Percentiles rank a stretch among this genome's conserved stretches.
phyloP scores from a whole-genome alignment of 257 asterid species.

The Fraxinus anomala region DNA sequence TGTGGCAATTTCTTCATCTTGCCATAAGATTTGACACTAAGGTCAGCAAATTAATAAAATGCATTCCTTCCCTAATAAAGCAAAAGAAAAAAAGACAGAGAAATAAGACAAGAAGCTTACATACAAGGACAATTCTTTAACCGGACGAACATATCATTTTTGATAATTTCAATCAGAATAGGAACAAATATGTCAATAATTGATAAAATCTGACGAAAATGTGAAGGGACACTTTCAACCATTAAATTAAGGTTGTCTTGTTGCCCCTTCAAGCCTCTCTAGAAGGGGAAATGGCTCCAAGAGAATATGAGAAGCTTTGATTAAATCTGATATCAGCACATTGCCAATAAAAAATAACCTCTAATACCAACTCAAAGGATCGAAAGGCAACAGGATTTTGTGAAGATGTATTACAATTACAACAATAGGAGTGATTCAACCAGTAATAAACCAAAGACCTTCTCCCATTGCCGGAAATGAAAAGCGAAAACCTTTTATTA shows the following conservation, averaged over 20 bases:
- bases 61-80: background rate
- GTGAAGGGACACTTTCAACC: background rate
- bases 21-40: background rate
- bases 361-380: background rate
- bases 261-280: background rate
- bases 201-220: background rate
- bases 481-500: too few relatives aligned
- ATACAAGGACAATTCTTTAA: background rate
- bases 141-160: background rate
- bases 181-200: background rate
- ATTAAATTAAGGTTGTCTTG: background rate
- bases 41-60: background rate
- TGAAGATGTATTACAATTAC: background rate
- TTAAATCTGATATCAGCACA: background rate
- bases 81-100: background rate
- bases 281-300: background rate
- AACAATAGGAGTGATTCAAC: background rate
- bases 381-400: background rate
- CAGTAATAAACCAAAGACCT: background rate
- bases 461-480: background rate
- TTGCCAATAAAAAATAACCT: background rate
- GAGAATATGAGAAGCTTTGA: background rate
- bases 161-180: background rate
- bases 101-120: background rate
- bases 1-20: background rate